Conservation (phyloP, 2,329 filamentous ascomycete species). For the Berkeleyomyces rouxiae region DNA sequence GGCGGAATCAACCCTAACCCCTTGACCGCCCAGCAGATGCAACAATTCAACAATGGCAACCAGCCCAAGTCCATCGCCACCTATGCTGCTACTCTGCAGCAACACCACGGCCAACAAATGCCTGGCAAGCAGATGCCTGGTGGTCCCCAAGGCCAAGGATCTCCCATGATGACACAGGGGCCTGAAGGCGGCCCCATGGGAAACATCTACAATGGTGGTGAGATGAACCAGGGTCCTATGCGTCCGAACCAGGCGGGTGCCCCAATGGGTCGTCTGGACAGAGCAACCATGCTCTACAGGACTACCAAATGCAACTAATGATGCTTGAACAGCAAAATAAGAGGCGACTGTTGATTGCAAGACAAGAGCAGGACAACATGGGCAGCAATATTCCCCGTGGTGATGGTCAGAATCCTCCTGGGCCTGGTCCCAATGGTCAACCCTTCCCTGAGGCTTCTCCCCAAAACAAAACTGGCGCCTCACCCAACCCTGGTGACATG, state of each 20-base stretch:
- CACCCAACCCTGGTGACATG: slow-evolving; percentile 63
- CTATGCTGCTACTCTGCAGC: slow-evolving; percentile 70
- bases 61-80: slow-evolving; percentile 76
- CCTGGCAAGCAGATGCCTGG: slow-evolving; percentile 55
- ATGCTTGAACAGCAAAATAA: slow-evolving; percentile 76
- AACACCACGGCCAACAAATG: slow-evolving; percentile 68
- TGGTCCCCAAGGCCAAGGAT: slow-evolving; percentile 60
- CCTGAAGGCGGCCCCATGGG: slow-evolving; percentile 45
- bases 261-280: slow-evolving; percentile 24
- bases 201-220: slow-evolving; percentile 43
- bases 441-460: slow-evolving; percentile 54
- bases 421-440: slow-evolving; percentile 43
- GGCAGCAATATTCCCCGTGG: slow-evolving; percentile 30
- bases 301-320: slow-evolving; percentile 85
- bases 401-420: slow-evolving; percentile 36
- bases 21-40: slow-evolving; percentile 63
- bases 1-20: slow-evolving; percentile 61
- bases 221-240: slow-evolving; percentile 41
- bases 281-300: slow-evolving; percentile 67
- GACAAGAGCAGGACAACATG: slow-evolving; percentile 55
- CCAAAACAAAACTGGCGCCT: slow-evolving; percentile 50
- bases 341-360: slow-evolving; percentile 69
- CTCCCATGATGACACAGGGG: slow-evolving; percentile 64
- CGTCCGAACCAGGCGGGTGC: slow-evolving; percentile 33
- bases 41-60: slow-evolving; percentile 40